Evolutionary conservation across 495 filamentous ascomycete species (phyloP), one percentile per base, ranked within the genome.

Genomic region (Coniosporium apollinis): DNA sequence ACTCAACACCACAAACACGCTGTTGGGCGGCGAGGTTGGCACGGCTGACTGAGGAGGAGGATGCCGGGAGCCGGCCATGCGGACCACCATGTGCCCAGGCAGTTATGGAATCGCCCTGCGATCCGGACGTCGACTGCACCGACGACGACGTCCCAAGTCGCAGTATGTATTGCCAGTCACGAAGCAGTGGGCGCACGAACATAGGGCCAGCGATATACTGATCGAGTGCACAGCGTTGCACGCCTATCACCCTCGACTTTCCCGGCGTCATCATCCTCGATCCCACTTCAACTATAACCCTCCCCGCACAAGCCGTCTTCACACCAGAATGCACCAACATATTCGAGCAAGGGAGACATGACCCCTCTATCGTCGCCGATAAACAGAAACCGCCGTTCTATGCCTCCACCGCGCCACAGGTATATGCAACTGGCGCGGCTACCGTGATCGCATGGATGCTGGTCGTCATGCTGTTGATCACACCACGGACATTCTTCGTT

Each of bases 371-470:
- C 20, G 41, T 51, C 24, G 65, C 72, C 26, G 72, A 85, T 47
- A n/a, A n/a, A n/a, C 62, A 72, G 21, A 65, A 67, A 29, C 82
- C 92, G 44, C 87, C 83, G 7, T 97, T 96, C 57, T 94, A 92
- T 52, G 76, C 84, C 18, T 93, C 85, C 18, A 80, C 82, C 10
- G 79, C 82, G 17, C 86, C 91, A 2, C 82, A 89, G 55, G 73
- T 81, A 32, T 97, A 94, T 47, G 85, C 82, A 19, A 82, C 94
- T 37, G 83, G 82, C 34, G 82, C 82, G 18, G 78, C 80, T 14
- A 94, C 89, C 0, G 79, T 94, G 16, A 75, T 94, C 21, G 83
- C 84, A 30, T 97, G 92, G 55, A 76, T 93, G 48, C 70, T 97
- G 21, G 77, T 97, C 30, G 83, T 94, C 26, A 87, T 96, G 62